Evolutionary conservation across 106 monocot genomes (phyloP).

Genomic region (Dendrobium nobile): DNA sequence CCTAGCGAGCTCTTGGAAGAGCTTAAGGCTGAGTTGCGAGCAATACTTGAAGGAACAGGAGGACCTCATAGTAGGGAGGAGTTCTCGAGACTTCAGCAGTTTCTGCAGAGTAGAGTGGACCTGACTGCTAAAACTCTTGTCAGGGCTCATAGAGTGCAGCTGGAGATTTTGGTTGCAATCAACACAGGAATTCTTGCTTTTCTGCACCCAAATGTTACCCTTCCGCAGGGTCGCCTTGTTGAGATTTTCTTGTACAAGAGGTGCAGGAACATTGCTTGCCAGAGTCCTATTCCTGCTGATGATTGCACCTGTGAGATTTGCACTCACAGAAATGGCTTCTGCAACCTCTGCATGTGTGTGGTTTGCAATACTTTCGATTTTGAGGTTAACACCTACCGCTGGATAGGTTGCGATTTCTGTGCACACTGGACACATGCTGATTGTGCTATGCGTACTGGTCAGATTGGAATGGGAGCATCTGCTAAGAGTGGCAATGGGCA

Average conservation of each 20-base stretch:
- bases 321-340: slow-evolving; percentile 74
- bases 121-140: slow-evolving; percentile 52
- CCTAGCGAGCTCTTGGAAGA: slow-evolving; percentile 80
- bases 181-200: slow-evolving; percentile 96
- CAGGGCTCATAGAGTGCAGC: slow-evolving; percentile 68
- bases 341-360: slow-evolving; percentile 96
- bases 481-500: slow-evolving; percentile 32
- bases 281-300: slow-evolving; percentile 76
- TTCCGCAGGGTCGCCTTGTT: slow-evolving; percentile 59
- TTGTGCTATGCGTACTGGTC: slow-evolving; percentile 79
- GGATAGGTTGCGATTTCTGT: slow-evolving; percentile 97
- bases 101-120: slow-evolving; percentile 63
- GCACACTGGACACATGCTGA: slow-evolving; percentile 96
- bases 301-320: slow-evolving; percentile 83
- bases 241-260: slow-evolving; percentile 87
- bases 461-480: slow-evolving; percentile 66
- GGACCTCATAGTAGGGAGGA: slow-evolving; percentile 86
- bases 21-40: slow-evolving; percentile 66
- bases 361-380: slow-evolving; percentile 95
- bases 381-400: slow-evolving; percentile 95
- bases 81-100: slow-evolving; percentile 67
- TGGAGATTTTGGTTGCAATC: slow-evolving; percentile 87
- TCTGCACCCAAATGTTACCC: slow-evolving; percentile 72
- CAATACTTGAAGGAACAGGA: slow-evolving; percentile 78
- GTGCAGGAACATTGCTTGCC: slow-evolving; percentile 95